Base-by-base conservation (phyloP, 768 basidiomycete species). In the Xanthoconium stramineum region DNA sequence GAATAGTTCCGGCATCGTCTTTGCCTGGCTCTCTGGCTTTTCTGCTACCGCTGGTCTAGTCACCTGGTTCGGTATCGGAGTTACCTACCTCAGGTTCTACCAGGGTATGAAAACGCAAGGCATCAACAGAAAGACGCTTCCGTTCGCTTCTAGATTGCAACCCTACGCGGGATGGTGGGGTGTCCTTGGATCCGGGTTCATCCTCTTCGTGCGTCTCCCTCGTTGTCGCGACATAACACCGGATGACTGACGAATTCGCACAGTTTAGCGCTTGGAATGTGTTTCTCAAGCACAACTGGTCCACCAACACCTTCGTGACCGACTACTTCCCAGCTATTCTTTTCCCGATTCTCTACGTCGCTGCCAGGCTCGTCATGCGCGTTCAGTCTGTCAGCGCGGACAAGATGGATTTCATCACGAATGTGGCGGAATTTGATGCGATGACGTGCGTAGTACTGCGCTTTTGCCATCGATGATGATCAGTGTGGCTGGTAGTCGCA, bases 31-130 rank as follows among this genome's bases (percentile, higher is more conserved):
- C 30, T 59, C 69, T 29, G 62, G 37, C 51, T 69, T 72, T 56
- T 63, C 71, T 10, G 65, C 76, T 2, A 74, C 78, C 8, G 63
- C 73, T 1, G 80, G 79, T 12, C 56, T 80, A 19, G 57, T 77
- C 19, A 74, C 74, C 17, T 80, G 79, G 78, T 71, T 78, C 40
- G 71, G 75, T 14, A 79, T 79, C 61, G 61, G 67, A 0, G 52
- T 82, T 39, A 78, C 77, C 0, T 82, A 81, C 65, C 59, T 82
- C 47, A 72, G 77, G 38, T 81, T 81, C 65, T 66, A 67, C 59
- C 64, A 73, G 3, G 85, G 83, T n/a, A 56, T 79, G 62, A 72
- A 72, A 50, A 69, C 62, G 0, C 83, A 85, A 50, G 81, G 83
- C 0, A 69, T 83, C 52, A 73, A 76, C 62, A 74, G 81, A 32